Percentiles rank a stretch among this genome's conserved stretches.
Evolutionary conservation across 176 grass and related monocot species (phyloP).

Genomic region (Tillandsia leiboldiana): DNA sequence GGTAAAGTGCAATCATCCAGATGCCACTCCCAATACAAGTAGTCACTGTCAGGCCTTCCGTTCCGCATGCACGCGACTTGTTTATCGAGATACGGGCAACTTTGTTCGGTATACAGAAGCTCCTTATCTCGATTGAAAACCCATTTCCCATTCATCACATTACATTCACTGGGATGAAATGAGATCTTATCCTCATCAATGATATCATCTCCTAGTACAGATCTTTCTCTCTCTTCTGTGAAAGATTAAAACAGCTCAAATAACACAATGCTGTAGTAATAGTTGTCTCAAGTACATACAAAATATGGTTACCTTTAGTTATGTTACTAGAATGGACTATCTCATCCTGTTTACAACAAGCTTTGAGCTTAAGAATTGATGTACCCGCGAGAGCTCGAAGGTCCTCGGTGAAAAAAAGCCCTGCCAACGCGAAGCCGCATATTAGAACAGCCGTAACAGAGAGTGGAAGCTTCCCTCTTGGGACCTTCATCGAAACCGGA

Average conservation of each 20-base stretch:
- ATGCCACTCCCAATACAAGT: conserved; percentile 68
- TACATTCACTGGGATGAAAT: conserved; percentile 40
- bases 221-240: conserved; percentile 21
- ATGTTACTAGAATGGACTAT: conserved; percentile 23
- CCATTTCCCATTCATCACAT: conserved; percentile 54
- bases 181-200: conserved; percentile 11
- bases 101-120: conserved; percentile 37
- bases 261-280: background rate
- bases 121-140: conserved; percentile 39
- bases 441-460: conserved; percentile 54
- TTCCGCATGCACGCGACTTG: conserved; percentile 51
- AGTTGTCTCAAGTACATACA: background rate
- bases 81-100: conserved; percentile 62
- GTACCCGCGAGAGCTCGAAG: conserved; percentile 46
- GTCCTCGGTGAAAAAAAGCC: conserved; percentile 73
- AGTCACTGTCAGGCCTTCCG: conserved; percentile 55
- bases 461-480: conserved; percentile 36
- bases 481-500: conserved; percentile 31
- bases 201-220: background rate
- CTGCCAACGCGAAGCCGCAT: conserved; percentile 41
- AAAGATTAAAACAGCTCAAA: background rate
- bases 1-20: conserved; percentile 57
- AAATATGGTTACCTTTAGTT: conserved; percentile 5
- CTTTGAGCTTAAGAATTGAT: conserved; percentile 30
- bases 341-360: conserved; percentile 25